Base-by-base conservation (phyloP, 345 rosid genomes). In the Luvunga scandens region DNA sequence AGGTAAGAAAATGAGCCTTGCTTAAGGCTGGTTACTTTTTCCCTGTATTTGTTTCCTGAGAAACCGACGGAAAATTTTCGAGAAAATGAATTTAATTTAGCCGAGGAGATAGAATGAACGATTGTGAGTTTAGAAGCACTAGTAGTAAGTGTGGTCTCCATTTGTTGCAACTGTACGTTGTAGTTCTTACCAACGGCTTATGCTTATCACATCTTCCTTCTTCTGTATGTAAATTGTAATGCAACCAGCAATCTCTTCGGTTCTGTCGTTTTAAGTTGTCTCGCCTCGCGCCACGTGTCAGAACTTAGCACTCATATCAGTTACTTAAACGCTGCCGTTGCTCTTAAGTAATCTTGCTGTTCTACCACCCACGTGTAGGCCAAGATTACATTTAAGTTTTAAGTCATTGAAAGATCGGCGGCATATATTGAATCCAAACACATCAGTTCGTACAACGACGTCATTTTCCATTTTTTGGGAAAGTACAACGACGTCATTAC, bases 111-210 rank as follows among this genome's bases (percentile, higher is more conserved):
- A 53, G 86, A 21, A 60, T 22, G 78, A 0, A 80, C 38, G 80
- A 83, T 24, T 4, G 85, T 75, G 80, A 88, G 88, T 0, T 79
- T 75, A 45, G 86, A 79, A 72, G 85, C 65, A 25, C 91, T 72
- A 77, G 86, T 59, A 69, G 87, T 71, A 64, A 84, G 86, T 55
- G 83, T 79, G 85, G 86, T 45, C 79, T 85, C 86, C 89, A 86
- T 86, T 61, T 82, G 76, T 31, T 76, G 50, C 79, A 60, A 67
- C 64, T 48, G 53, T 56, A 1, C 16, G 21, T 45, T 13, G 50
- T 13, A 0, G 13, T 64, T 64, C 63, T 33, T 13, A 9, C 7
- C 31, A 42, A 22, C 69, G 34, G 83, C 85, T 81, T 81, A 86
- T 82, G 83, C 85, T 81, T 80, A 87, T 83, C 88, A 64, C 83